Conservation (phyloP, 768 basidiomycete genomes). For the Agaricus blazei region DNA sequence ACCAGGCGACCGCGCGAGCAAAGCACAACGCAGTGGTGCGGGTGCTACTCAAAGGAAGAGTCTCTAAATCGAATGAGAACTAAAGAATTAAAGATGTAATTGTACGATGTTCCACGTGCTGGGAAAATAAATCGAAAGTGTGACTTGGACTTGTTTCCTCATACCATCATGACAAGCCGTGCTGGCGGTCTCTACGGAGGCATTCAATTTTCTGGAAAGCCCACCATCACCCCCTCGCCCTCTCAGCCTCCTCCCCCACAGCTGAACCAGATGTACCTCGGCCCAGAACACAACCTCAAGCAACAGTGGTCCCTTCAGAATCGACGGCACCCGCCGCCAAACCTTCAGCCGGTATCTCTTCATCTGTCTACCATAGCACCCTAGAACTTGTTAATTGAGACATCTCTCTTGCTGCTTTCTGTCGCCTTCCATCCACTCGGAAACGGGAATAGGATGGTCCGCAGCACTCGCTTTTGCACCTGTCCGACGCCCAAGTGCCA, state of each 20-base stretch:
- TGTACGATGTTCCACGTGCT: conserved; percentile 8
- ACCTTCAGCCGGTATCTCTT: conserved; percentile 56
- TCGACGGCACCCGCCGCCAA: conserved; percentile 25
- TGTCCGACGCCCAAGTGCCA: conserved; percentile 57
- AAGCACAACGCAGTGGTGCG: conserved; percentile 14
- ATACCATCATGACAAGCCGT: conserved; percentile 61
- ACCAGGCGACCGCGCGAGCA: conserved; percentile 39
- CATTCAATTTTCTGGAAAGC: conserved; percentile 72
- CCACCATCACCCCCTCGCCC: conserved; percentile 46
- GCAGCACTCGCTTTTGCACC: conserved; percentile 88
- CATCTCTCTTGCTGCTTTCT: conserved; percentile 30
- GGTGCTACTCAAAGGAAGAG: too few species aligned
- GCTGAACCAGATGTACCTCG: conserved; percentile 17
- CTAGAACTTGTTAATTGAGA: conserved; percentile 58
- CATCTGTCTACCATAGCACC: conserved; percentile 40
- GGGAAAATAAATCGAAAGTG: conserved; percentile 1
- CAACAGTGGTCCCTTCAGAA: conserved; percentile 18
- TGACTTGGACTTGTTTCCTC: neutral
- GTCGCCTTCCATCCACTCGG: neutral
- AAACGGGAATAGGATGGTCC: conserved; percentile 67
- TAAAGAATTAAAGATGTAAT: neutral
- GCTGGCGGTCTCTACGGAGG: conserved; percentile 85
- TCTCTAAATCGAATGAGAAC: neutral
- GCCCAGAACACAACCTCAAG: conserved; percentile 21
- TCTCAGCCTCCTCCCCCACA: conserved; percentile 10